Evolutionary conservation across 148 eudicot species (phyloP), one percentile per base, ranked within the genome.

Genomic region (Silene latifolia): DNA sequence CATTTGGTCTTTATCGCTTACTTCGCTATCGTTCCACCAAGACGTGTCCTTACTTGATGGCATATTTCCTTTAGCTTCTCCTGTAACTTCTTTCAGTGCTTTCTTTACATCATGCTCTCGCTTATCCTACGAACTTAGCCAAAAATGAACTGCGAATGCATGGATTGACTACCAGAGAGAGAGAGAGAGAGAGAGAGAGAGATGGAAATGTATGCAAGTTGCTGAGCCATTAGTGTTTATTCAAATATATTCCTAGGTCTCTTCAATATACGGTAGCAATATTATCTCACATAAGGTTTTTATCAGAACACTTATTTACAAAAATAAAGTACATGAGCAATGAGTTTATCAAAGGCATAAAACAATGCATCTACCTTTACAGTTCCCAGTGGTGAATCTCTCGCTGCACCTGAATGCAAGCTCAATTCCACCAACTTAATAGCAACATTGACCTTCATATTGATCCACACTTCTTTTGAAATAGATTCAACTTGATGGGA

Each of bases 321-420:
- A 15, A 13, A 51, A 3, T 51, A 13, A 51, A 51, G 56, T 51
- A 3, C 17, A 51, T 51, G 17, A 51, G 14, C 56, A 51, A 51
- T 48, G 54, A 47, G 17, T 51, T 13, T 14, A 51, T 51, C 17
- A 11, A 63, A 27, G 42, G 27, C 67, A 66, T 17, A 29, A 64
- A 67, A 44, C 11, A 19, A 24, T 67, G 54, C 8, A 47, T 29
- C 69, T 86, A 93, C 98, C 98, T 94, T 95, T 42, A 94, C 69
- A 8, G 88, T 94, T 11, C 93, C 98, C 80, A 94, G 84, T 46
- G 97, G 81, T 56, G 93, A 77, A 81, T 94, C 97, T 74, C 90
- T 86, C 67, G 92, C 77, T 17, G 79, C 72, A 48, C 98, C 97
- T 77, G 88, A 78, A 78, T 90, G 97, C 57, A 94, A 88, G 78